These are phyloP conservation scores for Malania oleifera DNA, from an alignment of 164 flowering plant genomes.

Conservation along the genomic window DNA sequence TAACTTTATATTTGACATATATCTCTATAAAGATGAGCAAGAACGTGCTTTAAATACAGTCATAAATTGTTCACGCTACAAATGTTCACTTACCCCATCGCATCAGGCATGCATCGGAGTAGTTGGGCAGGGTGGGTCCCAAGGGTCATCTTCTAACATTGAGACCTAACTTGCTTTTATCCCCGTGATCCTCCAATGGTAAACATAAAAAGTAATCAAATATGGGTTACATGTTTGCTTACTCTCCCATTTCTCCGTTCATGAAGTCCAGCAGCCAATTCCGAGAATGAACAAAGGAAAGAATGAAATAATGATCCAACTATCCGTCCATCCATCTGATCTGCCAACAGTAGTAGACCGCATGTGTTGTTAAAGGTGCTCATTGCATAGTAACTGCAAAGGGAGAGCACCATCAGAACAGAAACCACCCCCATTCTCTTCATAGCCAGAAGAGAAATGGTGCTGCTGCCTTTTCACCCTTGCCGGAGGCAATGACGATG, in stretches of 20 bases:
- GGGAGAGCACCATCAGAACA: conserved; percentile 27
- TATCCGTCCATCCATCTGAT: background rate
- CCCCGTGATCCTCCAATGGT: too few species aligned
- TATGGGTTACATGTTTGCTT: background rate
- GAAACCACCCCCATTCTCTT: conserved; percentile 27
- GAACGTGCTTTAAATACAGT: too few species aligned
- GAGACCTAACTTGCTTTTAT: too few species aligned
- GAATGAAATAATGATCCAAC: conserved; percentile 4
- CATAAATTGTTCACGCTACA: too few species aligned
- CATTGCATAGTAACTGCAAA: conserved; percentile 44
- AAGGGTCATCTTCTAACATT: too few species aligned
- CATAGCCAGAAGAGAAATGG: conserved; percentile 27
- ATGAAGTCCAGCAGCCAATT: background rate
- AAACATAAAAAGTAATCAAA: background rate
- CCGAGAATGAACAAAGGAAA: background rate
- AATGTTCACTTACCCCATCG: too few species aligned
- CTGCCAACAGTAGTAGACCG: too few species aligned
- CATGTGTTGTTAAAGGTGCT: conserved; percentile 15
- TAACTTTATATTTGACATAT: too few species aligned
- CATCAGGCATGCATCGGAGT: too few species aligned
- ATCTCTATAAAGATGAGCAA: too few species aligned
- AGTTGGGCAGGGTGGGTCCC: too few species aligned
- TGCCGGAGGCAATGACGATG: conserved; percentile 24
- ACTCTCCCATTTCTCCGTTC: background rate
- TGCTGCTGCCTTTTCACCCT: conserved; percentile 25